A percentile compares a stretch with the other conserved stretches of the same genome.
These are phyloP conservation scores for Avena insularis DNA, from an alignment of 176 grass and related monocot genomes.

Conservation along the genomic window DNA sequence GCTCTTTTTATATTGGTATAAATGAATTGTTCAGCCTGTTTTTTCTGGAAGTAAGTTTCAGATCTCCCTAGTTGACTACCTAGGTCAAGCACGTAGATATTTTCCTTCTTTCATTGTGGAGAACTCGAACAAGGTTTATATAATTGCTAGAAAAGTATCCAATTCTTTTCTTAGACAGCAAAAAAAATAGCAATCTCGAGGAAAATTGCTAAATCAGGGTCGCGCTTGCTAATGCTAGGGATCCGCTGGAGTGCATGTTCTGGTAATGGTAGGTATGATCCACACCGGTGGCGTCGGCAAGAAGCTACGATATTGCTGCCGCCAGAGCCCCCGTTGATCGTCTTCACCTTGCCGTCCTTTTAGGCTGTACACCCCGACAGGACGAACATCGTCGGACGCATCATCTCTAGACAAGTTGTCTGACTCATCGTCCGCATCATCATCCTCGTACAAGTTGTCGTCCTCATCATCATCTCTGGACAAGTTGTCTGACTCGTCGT, in stretches of 20 bases:
- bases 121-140: neutral
- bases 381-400: neutral
- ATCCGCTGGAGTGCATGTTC: neutral
- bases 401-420: too few relatives aligned
- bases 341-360: neutral
- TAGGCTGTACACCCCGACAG: neutral
- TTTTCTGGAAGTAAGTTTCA: neutral
- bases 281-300: neutral
- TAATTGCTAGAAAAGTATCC: conserved; percentile 10
- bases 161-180: neutral
- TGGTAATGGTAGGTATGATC: neutral
- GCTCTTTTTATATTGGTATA: too few relatives aligned
- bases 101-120: conserved; percentile 5
- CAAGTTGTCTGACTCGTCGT: too few relatives aligned
- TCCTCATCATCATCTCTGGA: too few relatives aligned
- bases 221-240: neutral
- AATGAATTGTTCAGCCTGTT: neutral
- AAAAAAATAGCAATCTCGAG: neutral
- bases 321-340: neutral
- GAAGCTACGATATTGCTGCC: neutral
- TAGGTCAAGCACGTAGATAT: conserved; percentile 20
- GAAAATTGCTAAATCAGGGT: neutral
- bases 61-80: neutral
- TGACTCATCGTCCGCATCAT: too few relatives aligned
- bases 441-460: too few relatives aligned